These are phyloP conservation scores for Fusarium buharicum DNA, from an alignment of 2,329 filamentous ascomycete species.

Conservation along the genomic window DNA sequence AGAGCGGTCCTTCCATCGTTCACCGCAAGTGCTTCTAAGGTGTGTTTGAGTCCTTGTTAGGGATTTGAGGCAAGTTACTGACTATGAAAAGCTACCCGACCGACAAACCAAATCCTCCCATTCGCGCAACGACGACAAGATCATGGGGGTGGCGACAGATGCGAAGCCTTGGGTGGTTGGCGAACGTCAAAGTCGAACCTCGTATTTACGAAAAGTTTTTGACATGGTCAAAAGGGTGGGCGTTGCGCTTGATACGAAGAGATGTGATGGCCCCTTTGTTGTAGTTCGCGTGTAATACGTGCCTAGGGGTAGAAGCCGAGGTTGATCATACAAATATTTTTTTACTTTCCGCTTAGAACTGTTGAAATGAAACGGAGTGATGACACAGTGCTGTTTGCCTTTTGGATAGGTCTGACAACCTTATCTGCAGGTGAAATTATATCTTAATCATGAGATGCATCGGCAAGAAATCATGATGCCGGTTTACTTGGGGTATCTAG, in stretches of 20 bases:
- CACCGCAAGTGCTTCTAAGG: conserved; percentile 99
- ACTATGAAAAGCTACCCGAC: conserved; percentile 46
- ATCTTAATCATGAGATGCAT: neutral
- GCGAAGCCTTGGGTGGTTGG: conserved; percentile 57
- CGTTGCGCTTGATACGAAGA: conserved; percentile 59
- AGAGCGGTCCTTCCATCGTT: conserved; percentile 98
- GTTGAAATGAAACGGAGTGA: conserved; percentile 46
- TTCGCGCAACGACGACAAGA: conserved; percentile 53
- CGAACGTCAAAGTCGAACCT: conserved; percentile 62
- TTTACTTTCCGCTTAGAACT: conserved; percentile 54
- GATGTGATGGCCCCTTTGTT: conserved; percentile 61
- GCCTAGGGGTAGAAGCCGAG: conserved; percentile 63
- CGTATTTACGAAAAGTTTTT: conserved; percentile 68
- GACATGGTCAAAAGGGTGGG: conserved; percentile 64
- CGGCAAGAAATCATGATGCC: neutral
- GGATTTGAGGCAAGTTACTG: conserved; percentile 24
- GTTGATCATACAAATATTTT: conserved; percentile 68
- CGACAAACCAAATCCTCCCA: conserved; percentile 50
- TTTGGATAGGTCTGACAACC: neutral
- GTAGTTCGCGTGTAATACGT: conserved; percentile 61
- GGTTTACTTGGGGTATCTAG: conserved; percentile 1
- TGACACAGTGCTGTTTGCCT: conserved; percentile 27
- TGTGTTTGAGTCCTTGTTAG: conserved; percentile 49
- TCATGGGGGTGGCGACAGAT: conserved; percentile 58
- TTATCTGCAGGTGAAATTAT: neutral